Evolutionary conservation across 352 stramenopile species (phyloP), one percentile per base, ranked within the genome.

Genomic region (Globisporangium irregulare): DNA sequence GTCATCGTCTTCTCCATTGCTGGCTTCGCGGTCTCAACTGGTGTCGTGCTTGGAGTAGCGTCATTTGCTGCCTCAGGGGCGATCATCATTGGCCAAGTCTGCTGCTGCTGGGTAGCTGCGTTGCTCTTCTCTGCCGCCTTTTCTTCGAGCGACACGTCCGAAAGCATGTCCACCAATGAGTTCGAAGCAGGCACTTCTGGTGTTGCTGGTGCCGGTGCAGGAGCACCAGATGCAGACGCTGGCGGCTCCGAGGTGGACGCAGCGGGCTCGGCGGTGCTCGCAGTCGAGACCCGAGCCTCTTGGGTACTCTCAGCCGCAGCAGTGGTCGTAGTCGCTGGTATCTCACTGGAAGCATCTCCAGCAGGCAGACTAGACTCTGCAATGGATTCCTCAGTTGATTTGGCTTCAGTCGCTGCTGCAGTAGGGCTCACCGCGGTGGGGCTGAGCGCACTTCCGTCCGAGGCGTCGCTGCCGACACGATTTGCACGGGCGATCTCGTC

Each of bases 371-470:
- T 41, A 22, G 18, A 9, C 12, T 15, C 14, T 15, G 18, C 46
- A 18, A 29, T 7, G 15, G 43, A n/a, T 6, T 46, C 24, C 2
- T 34, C 8, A 1, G 8, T 59, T 10, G 43, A 46, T 20, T 36
- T 71, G 25, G 48, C 29, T 34, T 55, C 20, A 41, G 25, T 32
- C 32, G 38, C 22, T 15, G 22, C 57, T 25, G 36, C 54, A 51
- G 27, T n/a, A 1, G 65, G 59, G 46, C 51, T 64, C 32, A 29
- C 29, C 24, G 62, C 66, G 68, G 75, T 76, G 1, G 80, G 82
- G 41, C 79, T 91, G 36, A 77, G 67, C 50, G 77, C 72, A 32
- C 85, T 76, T 25, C 79, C 69, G 20, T 87, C 76, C 3, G 83
- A 84, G 24, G 64, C 79, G 62, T 87, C 78, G 51, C 76, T 86